Conservation (phyloP, 78 protist species). For the Dictyostelium capitatum region DNA sequence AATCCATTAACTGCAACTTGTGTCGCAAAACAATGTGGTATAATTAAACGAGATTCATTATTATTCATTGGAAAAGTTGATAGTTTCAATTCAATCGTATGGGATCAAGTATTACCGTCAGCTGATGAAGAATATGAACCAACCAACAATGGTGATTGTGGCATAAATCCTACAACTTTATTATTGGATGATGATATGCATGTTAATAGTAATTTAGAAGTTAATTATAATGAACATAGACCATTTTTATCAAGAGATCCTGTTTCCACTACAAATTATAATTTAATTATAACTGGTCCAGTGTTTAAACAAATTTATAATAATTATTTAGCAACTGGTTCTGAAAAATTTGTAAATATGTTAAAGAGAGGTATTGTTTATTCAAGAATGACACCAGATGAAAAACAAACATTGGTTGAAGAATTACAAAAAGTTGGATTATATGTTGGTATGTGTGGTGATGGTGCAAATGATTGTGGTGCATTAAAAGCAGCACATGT, state of each 20-base stretch:
- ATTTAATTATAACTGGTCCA: conserved; percentile 72
- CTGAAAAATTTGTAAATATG: conserved; percentile 16
- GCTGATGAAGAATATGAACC: too few species aligned
- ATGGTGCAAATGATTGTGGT: conserved; percentile 99
- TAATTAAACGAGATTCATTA: conserved; percentile 41
- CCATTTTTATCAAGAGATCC: too few species aligned
- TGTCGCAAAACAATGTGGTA: conserved; percentile 90
- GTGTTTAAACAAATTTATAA: conserved; percentile 51
- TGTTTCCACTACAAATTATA: too few species aligned
- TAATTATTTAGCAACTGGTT: conserved; percentile 26
- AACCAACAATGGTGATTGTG: too few species aligned
- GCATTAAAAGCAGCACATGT: conserved; percentile 99
- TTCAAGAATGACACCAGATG: conserved; percentile 91
- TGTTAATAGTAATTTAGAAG: too few species aligned
- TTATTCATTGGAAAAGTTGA: conserved; percentile 39
- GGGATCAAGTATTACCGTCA: neutral
- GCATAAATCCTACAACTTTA: conserved; percentile 34
- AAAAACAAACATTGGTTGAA: conserved; percentile 85
- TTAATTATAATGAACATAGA: too few species aligned
- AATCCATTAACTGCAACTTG: conserved; percentile 93
- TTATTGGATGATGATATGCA: neutral
- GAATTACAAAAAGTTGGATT: conserved; percentile 85
- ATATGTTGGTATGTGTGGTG: conserved; percentile 99
- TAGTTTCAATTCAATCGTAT: neutral
- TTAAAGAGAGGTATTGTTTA: conserved; percentile 78